Conservation (phyloP, 2,329 filamentous ascomycete species). For the Bretziella fagacearum region DNA sequence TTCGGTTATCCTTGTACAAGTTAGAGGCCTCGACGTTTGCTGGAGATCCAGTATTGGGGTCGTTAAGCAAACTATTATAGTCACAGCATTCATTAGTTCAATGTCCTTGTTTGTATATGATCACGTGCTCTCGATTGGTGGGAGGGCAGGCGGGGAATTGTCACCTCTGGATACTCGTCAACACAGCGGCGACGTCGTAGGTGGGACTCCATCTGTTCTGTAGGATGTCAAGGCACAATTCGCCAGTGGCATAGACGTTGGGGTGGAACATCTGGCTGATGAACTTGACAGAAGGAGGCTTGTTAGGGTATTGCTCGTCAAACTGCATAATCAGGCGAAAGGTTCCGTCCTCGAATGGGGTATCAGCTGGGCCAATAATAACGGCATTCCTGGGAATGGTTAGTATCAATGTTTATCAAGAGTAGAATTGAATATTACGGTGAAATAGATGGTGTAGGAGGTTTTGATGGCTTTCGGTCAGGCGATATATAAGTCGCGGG, state of each 20-base stretch:
- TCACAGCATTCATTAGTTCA: background rate
- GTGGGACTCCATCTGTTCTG: constrained; percentile 98
- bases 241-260: constrained; percentile 93
- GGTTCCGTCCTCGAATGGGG: constrained; percentile 94
- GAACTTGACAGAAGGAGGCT: constrained; percentile 94
- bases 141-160: background rate
- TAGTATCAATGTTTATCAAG: background rate
- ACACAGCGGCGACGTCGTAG: constrained; percentile 90
- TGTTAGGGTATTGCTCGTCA: constrained; percentile 97
- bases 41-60: constrained; percentile 94
- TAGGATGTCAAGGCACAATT: constrained; percentile 88
- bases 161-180: constrained; percentile 95
- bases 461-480: no score
- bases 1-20: constrained; percentile 93
- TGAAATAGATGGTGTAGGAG: no score
- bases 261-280: constrained; percentile 99
- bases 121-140: background rate
- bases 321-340: constrained; percentile 98
- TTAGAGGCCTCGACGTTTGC: constrained; percentile 97
- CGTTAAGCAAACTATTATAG: constrained; percentile 63
- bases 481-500: background rate
- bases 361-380: constrained; percentile 92
- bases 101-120: background rate
- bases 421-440: no score
- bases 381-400: constrained; percentile 66